Base-by-base conservation (phyloP, 331 rosid species). In the Phaseolus coccineus region DNA sequence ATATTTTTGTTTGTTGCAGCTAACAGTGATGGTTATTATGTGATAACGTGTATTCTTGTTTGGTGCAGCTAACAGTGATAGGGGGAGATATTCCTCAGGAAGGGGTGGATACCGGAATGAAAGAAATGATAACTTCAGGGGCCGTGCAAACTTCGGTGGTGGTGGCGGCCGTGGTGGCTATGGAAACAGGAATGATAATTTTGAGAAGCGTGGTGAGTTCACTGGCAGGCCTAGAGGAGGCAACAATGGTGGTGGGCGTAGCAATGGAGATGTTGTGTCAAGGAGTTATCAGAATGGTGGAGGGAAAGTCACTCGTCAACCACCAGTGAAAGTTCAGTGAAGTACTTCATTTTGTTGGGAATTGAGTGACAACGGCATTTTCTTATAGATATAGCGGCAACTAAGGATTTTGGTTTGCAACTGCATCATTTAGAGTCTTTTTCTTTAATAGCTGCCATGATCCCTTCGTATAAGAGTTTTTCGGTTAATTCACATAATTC, bases 21-120 rank as follows among this genome's bases (percentile, higher is more conserved):
- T 24, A 89, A 86, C 71, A 89, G 82, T 73, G 92, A 93, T 27
- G 80, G 89, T 37, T 37, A 37, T 37, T 35, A 37, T 37, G 42
- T 48, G 25, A 59, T 40, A 73, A 24, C 27, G 15, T 67, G 50
- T 62, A n/a, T 79, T 68, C 15, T 57, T 73, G 47, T 61, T 76
- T 40, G 4, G 63, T 85, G 86, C 92, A 93, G 97, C 97, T 19
- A 89, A 86, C 71, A 89, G 84, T 73, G 92, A 93, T 27, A 81
- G 89, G 65, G 90, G 56, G 25, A 80, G 84, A 70, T 85, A 81
- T 75, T 42, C 90, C 59, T 88, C 90, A 4, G 97, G 97, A 16
- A 83, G 91, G n/a, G 87, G 91, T 37, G 94, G 94, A 28, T 88
- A 51, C 71, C 84, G 90, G 33, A 90, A 87, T 48, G 96, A 91